Base-by-base conservation (phyloP, 108 stramenopile species). In the Nitzschia sp. region DNA sequence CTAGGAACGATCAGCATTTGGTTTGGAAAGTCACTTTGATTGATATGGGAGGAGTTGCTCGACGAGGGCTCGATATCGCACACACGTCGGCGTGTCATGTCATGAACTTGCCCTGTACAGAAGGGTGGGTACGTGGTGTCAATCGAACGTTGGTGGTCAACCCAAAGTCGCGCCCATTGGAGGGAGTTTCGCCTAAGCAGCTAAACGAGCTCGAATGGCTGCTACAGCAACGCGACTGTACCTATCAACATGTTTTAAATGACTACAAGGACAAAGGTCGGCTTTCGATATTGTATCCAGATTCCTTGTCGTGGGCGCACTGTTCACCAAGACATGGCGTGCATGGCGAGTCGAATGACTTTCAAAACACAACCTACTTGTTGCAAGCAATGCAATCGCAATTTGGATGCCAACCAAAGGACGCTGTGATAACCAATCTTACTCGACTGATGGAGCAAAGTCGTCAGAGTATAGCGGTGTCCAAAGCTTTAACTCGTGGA, bases 41-140 rank as follows among this genome's bases (percentile, higher is more conserved):
- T 15, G 69, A 70, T 30, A 70, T 70, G 69, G 46, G 31, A 11
- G 69, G 69, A 17, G 59, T 70, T 8, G 15, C 45, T 8, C 46
- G 35, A 1, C 31, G 3, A 48, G 26, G 23, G 3, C 35, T 70
- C 27, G 69, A 70, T 30, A 51, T 70, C 8, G 42, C 69, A 26
- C 58, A 70, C 31, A 59, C 49, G 25, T 49, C 51, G 23, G 57
- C 69, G 28, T 70, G 69, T 34, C 35, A 60, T 28, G 30, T 70
- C 9, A 26, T 70, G 59, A 21, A 30, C 11, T 26, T 60, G 27
- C 58, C 69, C 1, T 51, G 47, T 5, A 70, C 1, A 15, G 47
- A 60, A 35, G 69, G 59, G 19, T 70, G 69, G 69, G 47, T 59
- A 2, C 5, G 9, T 29, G 49, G 48, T 23, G 38, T 59, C 18